phyloP scores from a whole-genome alignment of 2,329 filamentous ascomycete species.

The Hypoxylon sp. region DNA sequence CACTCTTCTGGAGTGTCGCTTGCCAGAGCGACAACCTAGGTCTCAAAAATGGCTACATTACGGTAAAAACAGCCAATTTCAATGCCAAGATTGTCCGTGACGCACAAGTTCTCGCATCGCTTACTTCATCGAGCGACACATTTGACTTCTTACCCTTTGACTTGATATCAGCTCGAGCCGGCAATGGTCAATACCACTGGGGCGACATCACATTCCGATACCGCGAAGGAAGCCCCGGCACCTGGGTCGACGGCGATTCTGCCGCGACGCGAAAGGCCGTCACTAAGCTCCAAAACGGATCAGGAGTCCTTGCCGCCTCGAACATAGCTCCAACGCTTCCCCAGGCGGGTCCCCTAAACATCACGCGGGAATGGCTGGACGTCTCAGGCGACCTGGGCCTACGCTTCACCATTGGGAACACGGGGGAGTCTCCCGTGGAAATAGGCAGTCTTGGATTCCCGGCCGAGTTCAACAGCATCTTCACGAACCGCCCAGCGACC shows the following conservation, averaged over 20 bases:
- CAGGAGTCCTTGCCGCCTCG: conserved; percentile 57
- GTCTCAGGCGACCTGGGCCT: conserved; percentile 65
- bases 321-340: conserved; percentile 61
- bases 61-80: conserved; percentile 60
- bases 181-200: conserved; percentile 70
- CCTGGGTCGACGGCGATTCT: conserved; percentile 66
- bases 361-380: conserved; percentile 68
- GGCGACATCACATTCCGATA: conserved; percentile 72
- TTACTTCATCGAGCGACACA: conserved; percentile 57
- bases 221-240: conserved; percentile 56
- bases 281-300: conserved; percentile 48
- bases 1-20: conserved; percentile 34
- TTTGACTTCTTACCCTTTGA: conserved; percentile 72
- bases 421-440: conserved; percentile 60
- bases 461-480: conserved; percentile 74
- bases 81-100: conserved; percentile 60
- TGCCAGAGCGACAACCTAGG: conserved; percentile 57
- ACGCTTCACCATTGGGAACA: conserved; percentile 66
- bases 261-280: conserved; percentile 59
- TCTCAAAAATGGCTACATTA: conserved; percentile 59
- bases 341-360: conserved; percentile 56
- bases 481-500: conserved; percentile 64
- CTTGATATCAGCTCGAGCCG: conserved; percentile 62
- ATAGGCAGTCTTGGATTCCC: conserved; percentile 72
- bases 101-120: conserved; percentile 65